Evolutionary conservation across 2,329 filamentous ascomycete species (phyloP).

Genomic region (Colletotrichum siamense): DNA sequence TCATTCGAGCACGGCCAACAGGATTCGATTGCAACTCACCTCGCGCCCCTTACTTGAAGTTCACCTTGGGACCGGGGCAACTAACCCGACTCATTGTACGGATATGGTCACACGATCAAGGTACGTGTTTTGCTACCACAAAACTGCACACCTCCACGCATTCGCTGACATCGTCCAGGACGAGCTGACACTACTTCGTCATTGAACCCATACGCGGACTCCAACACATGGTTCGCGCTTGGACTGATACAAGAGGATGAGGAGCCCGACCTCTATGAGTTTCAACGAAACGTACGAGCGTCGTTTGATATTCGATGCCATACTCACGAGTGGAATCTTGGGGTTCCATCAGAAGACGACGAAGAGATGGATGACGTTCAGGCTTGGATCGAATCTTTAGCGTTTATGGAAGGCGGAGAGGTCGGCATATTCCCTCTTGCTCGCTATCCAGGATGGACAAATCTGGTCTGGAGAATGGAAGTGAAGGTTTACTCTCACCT

Average conservation of each 20-base stretch:
- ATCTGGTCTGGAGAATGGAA: neutral
- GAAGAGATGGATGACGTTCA: neutral
- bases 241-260: rapidly evolving
- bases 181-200: neutral
- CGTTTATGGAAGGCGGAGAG: neutral
- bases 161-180: neutral
- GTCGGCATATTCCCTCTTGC: neutral
- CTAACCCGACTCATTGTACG: neutral
- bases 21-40: neutral
- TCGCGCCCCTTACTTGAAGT: neutral
- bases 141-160: neutral
- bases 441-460: neutral
- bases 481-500: neutral
- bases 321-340: neutral
- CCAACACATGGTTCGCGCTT: neutral
- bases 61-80: neutral
- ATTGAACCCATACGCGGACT: neutral
- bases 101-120: neutral
- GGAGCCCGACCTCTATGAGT: neutral
- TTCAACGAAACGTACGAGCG: neutral
- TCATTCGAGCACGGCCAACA: neutral
- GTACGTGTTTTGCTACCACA: too few species aligned
- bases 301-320: neutral
- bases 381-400: neutral
- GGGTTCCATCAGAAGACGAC: neutral